A percentile compares a stretch with the other conserved stretches of the same genome.
Conservation (phyloP, 108 stramenopile genomes). For the Skeletonema potamos region DNA sequence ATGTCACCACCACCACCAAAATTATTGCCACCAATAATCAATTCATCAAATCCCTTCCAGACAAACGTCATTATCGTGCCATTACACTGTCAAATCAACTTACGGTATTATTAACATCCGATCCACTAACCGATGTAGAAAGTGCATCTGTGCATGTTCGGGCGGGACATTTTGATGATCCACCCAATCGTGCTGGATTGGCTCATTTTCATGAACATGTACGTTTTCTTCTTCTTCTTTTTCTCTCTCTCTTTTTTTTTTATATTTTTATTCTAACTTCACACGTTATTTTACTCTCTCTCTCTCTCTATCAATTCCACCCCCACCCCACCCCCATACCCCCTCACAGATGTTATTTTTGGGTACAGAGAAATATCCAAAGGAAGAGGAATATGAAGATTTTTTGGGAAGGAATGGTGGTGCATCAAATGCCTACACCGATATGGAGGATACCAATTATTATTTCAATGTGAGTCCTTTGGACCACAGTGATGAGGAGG, state of each 20-base stretch:
- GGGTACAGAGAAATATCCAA: slow-evolving; percentile 93
- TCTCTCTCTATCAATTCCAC: no score
- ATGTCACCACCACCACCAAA: slow-evolving; percentile 12
- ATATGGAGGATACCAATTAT: slow-evolving; percentile 95
- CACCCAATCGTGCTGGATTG: slow-evolving; percentile 49
- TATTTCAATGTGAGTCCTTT: slow-evolving; percentile 86
- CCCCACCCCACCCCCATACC: no score
- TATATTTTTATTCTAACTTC: background rate
- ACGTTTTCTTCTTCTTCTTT: slow-evolving; percentile 39
- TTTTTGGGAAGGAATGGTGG: slow-evolving; percentile 90
- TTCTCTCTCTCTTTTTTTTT: background rate
- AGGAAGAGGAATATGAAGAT: slow-evolving; percentile 88
- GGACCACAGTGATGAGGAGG: slow-evolving; percentile 30
- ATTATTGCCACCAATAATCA: slow-evolving; percentile 60
- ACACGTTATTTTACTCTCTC: no score
- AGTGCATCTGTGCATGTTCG: slow-evolving; percentile 80
- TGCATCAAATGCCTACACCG: slow-evolving; percentile 94
- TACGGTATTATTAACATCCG: slow-evolving; percentile 61
- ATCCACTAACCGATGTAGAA: slow-evolving; percentile 64
- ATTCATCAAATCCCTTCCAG: slow-evolving; percentile 76
- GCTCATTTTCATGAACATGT: slow-evolving; percentile 95
- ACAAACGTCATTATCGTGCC: slow-evolving; percentile 63
- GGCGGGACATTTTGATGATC: slow-evolving; percentile 87
- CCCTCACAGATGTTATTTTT: slow-evolving; percentile 81
- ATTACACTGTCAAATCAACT: slow-evolving; percentile 71